Evolutionary conservation across 1,139 yeast genomes (phyloP).

Genomic region (Diutina rugosa): DNA sequence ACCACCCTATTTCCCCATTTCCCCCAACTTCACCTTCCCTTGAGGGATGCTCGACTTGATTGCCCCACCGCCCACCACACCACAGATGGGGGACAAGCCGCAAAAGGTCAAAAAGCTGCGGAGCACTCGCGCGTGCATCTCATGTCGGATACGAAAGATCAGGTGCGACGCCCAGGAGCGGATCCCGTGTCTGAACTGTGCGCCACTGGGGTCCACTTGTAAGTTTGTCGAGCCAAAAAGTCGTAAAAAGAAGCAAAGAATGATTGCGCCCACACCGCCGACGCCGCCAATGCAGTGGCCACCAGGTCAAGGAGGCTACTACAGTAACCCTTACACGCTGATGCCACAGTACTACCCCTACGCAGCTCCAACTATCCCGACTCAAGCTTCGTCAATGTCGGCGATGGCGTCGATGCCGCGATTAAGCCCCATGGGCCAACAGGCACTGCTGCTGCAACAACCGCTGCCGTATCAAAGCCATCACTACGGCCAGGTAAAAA

Average conservation of each 20-base stretch:
- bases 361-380: background rate
- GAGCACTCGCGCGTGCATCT: conserved; percentile 1
- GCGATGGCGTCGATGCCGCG: background rate
- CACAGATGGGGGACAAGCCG: conserved; percentile 1
- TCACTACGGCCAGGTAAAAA: background rate
- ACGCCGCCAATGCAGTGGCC: conserved; percentile 2
- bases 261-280: conserved; percentile 1
- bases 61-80: background rate
- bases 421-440: background rate
- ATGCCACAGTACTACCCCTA: background rate
- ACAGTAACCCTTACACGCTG: background rate
- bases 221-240: conserved; percentile 1
- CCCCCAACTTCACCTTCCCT: background rate
- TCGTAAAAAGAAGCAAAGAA: background rate
- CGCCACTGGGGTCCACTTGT: conserved; percentile 1
- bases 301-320: background rate
- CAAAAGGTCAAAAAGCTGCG: conserved; percentile 2
- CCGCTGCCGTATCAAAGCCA: background rate
- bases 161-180: conserved; percentile 2
- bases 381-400: background rate
- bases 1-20: background rate
- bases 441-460: background rate
- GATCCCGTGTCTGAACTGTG: conserved; percentile 1
- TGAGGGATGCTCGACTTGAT: conserved; percentile 1
- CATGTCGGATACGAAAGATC: conserved; percentile 2